Evolutionary conservation across 1,284 basidiomycete genomes (phyloP), one percentile per base, ranked within the genome.

Genomic region (Trametes polyzona): DNA sequence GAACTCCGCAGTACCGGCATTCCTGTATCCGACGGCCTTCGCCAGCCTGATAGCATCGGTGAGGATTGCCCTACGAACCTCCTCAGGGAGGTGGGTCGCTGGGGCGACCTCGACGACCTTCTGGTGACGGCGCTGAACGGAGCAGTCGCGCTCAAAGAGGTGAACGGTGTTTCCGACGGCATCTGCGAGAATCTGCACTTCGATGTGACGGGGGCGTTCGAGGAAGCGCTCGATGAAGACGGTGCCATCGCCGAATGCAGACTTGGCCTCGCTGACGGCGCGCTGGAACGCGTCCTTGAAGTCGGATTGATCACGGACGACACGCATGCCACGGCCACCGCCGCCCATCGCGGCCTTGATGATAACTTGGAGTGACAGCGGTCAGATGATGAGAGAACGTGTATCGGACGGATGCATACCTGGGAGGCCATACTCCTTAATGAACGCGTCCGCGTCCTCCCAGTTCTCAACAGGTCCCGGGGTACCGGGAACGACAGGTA

Each of bases 91-190:
- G 73, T 97, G 93, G 44, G 91, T 94, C 21, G 97, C 96, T 30
- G 97, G 97, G 0, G 97, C 97, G 47, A 98, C 95, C 76, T 99
- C 97, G 62, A 99, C 97, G 63, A 99, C 96, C 76, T 99, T 98
- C 74, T 99, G 96, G 77, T 99, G 96, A 61, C 96, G 86, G 66
- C 96, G 83, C 75, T 99, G 96, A 26, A 99, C 96, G 26, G 96
- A 98, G 75, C 96, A 99, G 74, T 99, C 96, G 73, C 96, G 94
- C 76, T 98, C 96, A 67, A 97, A 98, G 33, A 99, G 84, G 74
- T 98, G 96, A 62, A 99, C 93, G 35, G 92, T 92, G 81, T 98
- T 97, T 52, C 96, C 96, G 59, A 88, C 75, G 4, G 83, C 86
- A 72, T 99, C 96, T 30, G 95, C 96, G 49, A 99, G 83, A 54